Evolutionary conservation across 2,329 filamentous ascomycete species (phyloP), one percentile per base, ranked within the genome.

Genomic region (Dactylellina sp.): DNA sequence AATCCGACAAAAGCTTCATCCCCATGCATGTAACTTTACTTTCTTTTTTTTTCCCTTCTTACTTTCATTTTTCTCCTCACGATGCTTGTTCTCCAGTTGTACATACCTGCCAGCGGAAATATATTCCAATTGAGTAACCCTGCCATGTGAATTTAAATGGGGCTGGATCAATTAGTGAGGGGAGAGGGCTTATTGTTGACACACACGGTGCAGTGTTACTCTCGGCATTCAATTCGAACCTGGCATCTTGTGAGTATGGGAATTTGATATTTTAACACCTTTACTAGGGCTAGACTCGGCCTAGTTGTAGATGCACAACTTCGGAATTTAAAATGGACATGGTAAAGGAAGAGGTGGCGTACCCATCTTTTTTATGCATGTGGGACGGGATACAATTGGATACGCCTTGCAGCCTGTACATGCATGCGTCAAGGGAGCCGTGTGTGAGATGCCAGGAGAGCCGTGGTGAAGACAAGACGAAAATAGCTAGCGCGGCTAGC

Each of bases 291-390:
- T 24, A 39, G 35, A 46, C 24, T 59, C 52, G 52, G 62, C 46
- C 55, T 60, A 68, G 46, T 59, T 60, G 50, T 46, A 66, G 52
- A 55, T 65, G 44, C 52, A 39, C 37, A 14, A 37, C 62, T 68
- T 68, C 63, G 63, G 63, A 68, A 68, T 68, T 68, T 68, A 60
- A 68, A 68, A 68, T 60, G 63, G 53, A 44, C 22, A 22, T 20
- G 42, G 39, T 60, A 68, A 32, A 32, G 28, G 46, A 25, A 68
- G 35, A 14, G 46, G 63, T 68, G 63, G 63, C 63, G 63, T 68
- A 40, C 25, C 37, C 24, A 16, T 11, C 44, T 20, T 40, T 12
- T 66, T 68, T 3, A 53, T 68, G 46, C 63, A 60, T 60, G 63
- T 68, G 22, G 53, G 53, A 52, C 46, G 20, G 44, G 20, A 35